These are phyloP conservation scores for Parathielavia hyrcaniae DNA, from an alignment of 495 filamentous ascomycete species.

Conservation along the genomic window DNA sequence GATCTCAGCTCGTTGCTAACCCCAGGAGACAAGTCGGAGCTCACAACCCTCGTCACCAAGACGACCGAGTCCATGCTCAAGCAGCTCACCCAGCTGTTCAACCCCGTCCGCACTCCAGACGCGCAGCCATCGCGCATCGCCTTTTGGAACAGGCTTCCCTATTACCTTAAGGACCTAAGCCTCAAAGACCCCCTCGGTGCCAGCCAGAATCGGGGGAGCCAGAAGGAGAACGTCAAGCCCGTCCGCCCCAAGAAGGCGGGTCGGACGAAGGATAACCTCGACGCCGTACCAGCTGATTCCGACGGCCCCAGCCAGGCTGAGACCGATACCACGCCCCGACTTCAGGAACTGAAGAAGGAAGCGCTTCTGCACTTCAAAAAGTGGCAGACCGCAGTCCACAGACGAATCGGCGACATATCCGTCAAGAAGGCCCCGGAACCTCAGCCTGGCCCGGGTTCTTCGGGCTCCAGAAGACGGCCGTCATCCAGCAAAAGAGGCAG, in stretches of 20 bases:
- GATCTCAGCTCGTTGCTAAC: slow-evolving; percentile 33
- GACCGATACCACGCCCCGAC: slow-evolving; percentile 26
- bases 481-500: slow-evolving; percentile 16
- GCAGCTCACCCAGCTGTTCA: slow-evolving; percentile 43
- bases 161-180: slow-evolving; percentile 32
- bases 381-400: slow-evolving; percentile 38
- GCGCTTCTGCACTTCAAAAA: slow-evolving; percentile 39
- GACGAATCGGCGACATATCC: slow-evolving; percentile 39
- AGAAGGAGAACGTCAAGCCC: slow-evolving; percentile 29
- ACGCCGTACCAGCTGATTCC: background rate
- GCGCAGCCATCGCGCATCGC: slow-evolving; percentile 22
- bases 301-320: slow-evolving; percentile 18
- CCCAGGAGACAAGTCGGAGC: slow-evolving; percentile 27
- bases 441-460: slow-evolving; percentile 14
- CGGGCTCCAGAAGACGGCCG: slow-evolving; percentile 10
- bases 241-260: slow-evolving; percentile 16
- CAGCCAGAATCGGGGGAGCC: slow-evolving; percentile 1
- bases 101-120: slow-evolving; percentile 28
- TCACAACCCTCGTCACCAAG: slow-evolving; percentile 34
- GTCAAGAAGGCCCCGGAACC: slow-evolving; percentile 26
- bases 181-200: slow-evolving; percentile 20
- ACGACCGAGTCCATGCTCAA: slow-evolving; percentile 47
- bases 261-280: slow-evolving; percentile 6
- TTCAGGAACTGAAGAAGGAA: slow-evolving; percentile 43
- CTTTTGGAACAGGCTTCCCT: slow-evolving; percentile 29